Conservation (phyloP, 2,329 filamentous ascomycete species). For the Phaeosphaeria sp. region DNA sequence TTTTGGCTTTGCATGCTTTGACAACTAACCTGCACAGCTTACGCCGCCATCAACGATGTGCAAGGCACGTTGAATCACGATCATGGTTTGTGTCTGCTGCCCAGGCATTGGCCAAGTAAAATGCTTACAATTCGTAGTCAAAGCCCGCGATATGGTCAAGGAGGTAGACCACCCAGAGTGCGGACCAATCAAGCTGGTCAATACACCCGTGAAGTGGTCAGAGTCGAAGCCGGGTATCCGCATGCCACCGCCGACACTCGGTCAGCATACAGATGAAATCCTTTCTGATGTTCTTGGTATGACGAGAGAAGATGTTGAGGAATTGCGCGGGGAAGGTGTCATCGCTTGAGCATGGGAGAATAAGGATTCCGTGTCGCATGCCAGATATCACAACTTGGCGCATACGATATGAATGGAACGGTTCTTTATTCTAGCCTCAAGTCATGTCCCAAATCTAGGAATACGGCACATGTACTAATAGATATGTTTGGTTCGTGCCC, state of each 20-base stretch:
- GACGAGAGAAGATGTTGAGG: constrained; percentile 38
- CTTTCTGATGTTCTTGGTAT: constrained; percentile 40
- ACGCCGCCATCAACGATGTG: constrained; percentile 92
- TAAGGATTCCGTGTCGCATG: neutral
- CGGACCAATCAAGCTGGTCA: constrained; percentile 87
- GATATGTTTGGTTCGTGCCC: neutral
- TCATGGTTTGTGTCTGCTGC: constrained; percentile 66
- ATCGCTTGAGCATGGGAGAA: constrained; percentile 31
- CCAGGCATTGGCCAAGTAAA: neutral
- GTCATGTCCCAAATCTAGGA: neutral
- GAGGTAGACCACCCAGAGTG: constrained; percentile 84
- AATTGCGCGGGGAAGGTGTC: constrained; percentile 42
- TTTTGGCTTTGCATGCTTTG: neutral
- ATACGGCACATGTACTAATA: neutral
- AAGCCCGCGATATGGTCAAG: constrained; percentile 85
- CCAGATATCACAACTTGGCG: neutral
- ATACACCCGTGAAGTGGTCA: constrained; percentile 94
- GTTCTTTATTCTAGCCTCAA: neutral
- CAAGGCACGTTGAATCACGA: constrained; percentile 82
- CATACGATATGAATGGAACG: neutral
- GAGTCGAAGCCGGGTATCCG: constrained; percentile 78
- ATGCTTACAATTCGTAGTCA: constrained; percentile 51
- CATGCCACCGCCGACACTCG: constrained; percentile 80
- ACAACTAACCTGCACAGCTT: constrained; percentile 56
- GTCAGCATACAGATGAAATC: constrained; percentile 49